Base-by-base conservation (phyloP, 1,284 basidiomycete genomes). In the Pseudozyma thailandica region DNA sequence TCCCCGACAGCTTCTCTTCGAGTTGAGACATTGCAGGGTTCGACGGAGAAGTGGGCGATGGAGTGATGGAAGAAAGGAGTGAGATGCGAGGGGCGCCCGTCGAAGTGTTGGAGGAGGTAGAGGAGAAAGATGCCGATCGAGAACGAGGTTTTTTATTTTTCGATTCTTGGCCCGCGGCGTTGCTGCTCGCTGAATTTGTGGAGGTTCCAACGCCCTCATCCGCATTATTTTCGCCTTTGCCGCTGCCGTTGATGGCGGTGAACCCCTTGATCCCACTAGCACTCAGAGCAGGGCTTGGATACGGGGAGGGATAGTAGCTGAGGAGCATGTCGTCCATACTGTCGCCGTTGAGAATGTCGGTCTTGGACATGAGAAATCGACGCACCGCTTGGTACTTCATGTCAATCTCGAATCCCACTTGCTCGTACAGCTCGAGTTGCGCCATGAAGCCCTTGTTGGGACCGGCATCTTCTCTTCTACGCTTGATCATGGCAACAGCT, bases 351-450 rank as follows among this genome's bases (percentile, higher is more conserved):
- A 74, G 48, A 9, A 72, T 74, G 28, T 78, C 75, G 6, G 80
- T 82, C 52, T 81, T 82, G 42, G 74, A 75, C 79, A 84, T 82
- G 35, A 85, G 65, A 60, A 83, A 85, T 6, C 82, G 68, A 1
- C 84, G 74, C 15, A 84, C 76, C 12, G 78, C 78, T 8, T 78
- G 76, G 46, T 73, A 80, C 61, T 83, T 72, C 77, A 84, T 77
- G 35, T 83, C 74, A 28, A 83, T 75, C 18, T 81, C 78, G 55
- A 64, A 83, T 2, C 78, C 57, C 39, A 81, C 83, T 12, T 79
- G 68, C 39, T 84, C 77, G 48, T 77, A 84, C 42, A 85, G 60
- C 60, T 82, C 81, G 26, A 85, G 75, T 66, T 85, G 84, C 10
- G 74, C 68, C 50, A 82, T 50, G 62, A 85, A 85, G 31, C 81